phyloP scores from a whole-genome alignment of 495 filamentous ascomycete species.

The Podospora didyma region DNA sequence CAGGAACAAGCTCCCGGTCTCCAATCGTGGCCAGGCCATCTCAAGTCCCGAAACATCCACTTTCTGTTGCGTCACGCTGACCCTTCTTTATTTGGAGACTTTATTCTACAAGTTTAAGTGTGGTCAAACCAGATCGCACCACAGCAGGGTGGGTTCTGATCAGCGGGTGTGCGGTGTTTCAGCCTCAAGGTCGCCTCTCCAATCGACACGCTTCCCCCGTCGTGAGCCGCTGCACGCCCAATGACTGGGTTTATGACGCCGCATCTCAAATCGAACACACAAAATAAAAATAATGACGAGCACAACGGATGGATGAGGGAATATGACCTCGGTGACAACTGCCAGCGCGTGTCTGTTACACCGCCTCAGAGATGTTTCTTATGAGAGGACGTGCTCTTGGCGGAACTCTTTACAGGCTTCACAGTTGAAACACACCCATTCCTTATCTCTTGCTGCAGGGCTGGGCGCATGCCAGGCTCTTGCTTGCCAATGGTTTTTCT shows the following conservation, averaged over 20 bases:
- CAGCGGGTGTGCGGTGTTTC: not conserved
- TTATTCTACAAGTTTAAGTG: too few species aligned
- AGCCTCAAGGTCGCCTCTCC: conserved; percentile 3
- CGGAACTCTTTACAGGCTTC: not conserved
- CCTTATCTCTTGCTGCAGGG: too few species aligned
- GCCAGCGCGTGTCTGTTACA: too few species aligned
- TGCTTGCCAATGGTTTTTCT: too few species aligned
- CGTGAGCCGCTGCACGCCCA: not conserved
- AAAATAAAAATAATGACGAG: too few species aligned
- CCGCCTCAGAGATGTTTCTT: too few species aligned
- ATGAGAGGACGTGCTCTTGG: too few species aligned
- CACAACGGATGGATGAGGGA: too few species aligned
- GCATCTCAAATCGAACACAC: not conserved
- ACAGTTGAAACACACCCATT: too few species aligned
- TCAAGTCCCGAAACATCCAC: not conserved
- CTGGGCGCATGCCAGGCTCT: too few species aligned
- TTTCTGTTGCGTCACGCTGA: not conserved
- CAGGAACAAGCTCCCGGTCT: not conserved
- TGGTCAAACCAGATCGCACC: not conserved
- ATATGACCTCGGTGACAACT: too few species aligned
- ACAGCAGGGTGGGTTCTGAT: not conserved
- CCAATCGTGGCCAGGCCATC: not conserved
- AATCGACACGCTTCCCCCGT: conserved; percentile 1
- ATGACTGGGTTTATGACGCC: not conserved
- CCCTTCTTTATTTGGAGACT: not conserved